These are phyloP conservation scores for Coprinellus micaceus DNA, from an alignment of 768 basidiomycete species.

Conservation along the genomic window DNA sequence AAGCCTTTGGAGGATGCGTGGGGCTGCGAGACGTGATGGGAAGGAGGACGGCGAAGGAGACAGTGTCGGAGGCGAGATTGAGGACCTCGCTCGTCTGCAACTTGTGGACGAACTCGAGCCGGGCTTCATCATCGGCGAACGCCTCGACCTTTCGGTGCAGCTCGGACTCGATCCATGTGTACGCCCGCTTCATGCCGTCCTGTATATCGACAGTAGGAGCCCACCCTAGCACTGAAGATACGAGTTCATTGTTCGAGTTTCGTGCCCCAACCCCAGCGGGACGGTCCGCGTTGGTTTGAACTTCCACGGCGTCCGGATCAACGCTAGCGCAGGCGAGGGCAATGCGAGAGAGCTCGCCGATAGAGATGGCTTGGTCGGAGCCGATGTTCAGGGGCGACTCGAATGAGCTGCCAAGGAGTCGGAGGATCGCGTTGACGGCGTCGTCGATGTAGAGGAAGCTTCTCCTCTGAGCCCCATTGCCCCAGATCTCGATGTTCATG, in stretches of 20 bases:
- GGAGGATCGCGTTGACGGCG: conserved; percentile 47
- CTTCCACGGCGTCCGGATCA: conserved; percentile 21
- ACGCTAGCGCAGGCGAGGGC: conserved; percentile 34
- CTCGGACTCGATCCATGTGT: conserved; percentile 43
- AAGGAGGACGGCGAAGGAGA: conserved; percentile 50
- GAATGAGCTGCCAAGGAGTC: conserved; percentile 37
- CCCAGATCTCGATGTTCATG: conserved; percentile 52
- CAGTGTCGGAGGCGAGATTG: conserved; percentile 28
- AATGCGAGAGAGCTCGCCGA: conserved; percentile 38
- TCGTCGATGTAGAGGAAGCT: conserved; percentile 58
- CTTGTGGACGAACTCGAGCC: background rate
- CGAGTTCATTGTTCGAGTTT: conserved; percentile 48
- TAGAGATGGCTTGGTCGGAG: conserved; percentile 40
- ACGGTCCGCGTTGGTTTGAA: conserved; percentile 25
- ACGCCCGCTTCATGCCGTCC: conserved; percentile 46
- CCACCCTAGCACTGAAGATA: conserved; percentile 36
- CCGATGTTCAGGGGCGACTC: conserved; percentile 46
- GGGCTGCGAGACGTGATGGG: conserved; percentile 54
- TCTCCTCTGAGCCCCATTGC: conserved; percentile 47
- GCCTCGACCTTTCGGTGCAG: conserved; percentile 16
- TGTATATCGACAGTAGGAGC: conserved; percentile 35
- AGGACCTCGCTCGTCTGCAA: conserved; percentile 37
- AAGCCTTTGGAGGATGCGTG: conserved; percentile 25
- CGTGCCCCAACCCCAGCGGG: conserved; percentile 47
- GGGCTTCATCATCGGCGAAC: background rate